Conservation (phyloP, 106 monocot genomes). For the Allium sativum region DNA sequence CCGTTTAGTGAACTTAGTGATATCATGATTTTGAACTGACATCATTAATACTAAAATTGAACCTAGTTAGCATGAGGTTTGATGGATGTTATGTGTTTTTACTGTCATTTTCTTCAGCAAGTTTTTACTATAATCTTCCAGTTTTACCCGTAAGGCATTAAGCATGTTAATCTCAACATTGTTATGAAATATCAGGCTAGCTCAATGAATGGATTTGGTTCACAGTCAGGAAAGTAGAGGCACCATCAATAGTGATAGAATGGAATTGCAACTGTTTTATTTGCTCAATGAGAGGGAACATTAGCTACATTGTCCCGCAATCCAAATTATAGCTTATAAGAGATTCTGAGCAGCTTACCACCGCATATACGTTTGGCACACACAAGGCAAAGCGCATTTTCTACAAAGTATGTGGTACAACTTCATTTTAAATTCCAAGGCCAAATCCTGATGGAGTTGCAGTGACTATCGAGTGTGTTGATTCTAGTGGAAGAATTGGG, state of each 20-base stretch:
- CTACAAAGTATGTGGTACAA: constrained; percentile 85
- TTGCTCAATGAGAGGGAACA: constrained; percentile 85
- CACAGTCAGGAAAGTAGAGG: constrained; percentile 77
- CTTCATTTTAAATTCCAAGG: constrained; percentile 84
- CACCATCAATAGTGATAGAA: constrained; percentile 53
- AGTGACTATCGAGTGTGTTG: constrained; percentile 63
- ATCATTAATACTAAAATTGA: too few species aligned
- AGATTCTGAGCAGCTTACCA: constrained; percentile 50
- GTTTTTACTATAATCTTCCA: too few species aligned
- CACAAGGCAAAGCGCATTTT: constrained; percentile 80
- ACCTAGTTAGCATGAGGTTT: too few species aligned
- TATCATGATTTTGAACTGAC: too few species aligned
- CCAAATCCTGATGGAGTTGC: constrained; percentile 91
- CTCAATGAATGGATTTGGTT: too few species aligned
- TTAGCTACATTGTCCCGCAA: constrained; percentile 66
- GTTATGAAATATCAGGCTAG: too few species aligned
- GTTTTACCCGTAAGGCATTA: too few species aligned
- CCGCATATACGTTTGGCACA: constrained; percentile 81
- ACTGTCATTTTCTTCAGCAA: too few species aligned
- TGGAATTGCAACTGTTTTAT: constrained; percentile 85
- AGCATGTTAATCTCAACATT: too few species aligned
- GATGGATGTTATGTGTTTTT: too few species aligned
- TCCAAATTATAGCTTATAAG: constrained; percentile 54
- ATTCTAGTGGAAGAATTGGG: constrained; percentile 76
- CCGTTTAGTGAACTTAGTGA: too few species aligned